Evolutionary conservation across 2,329 filamentous ascomycete species (phyloP).

Genomic region (Ophiosphaerella korrae): DNA sequence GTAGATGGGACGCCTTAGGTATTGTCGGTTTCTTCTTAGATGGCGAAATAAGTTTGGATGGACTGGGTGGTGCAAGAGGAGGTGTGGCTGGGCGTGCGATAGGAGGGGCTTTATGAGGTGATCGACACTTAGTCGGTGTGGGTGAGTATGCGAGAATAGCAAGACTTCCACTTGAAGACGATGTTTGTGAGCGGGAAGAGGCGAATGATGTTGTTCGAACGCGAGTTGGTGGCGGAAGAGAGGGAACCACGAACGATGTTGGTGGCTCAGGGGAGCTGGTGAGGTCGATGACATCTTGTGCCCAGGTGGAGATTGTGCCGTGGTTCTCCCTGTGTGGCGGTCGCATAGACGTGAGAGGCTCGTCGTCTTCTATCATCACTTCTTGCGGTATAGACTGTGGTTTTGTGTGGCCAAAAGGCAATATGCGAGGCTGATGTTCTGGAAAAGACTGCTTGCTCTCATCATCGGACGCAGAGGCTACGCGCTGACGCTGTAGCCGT

Average conservation of each 20-base stretch:
- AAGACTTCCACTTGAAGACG: constrained; percentile 27
- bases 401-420: not conserved
- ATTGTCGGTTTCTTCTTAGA: constrained; percentile 42
- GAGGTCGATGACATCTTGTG: constrained; percentile 41
- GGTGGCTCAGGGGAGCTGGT: constrained; percentile 33
- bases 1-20: constrained; percentile 33
- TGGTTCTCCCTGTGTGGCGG: constrained; percentile 32
- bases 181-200: constrained; percentile 37
- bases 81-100: constrained; percentile 40
- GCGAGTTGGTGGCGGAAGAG: constrained; percentile 23
- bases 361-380: not conserved
- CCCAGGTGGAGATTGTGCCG: constrained; percentile 37
- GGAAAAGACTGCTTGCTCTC: constrained; percentile 10
- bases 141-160: constrained; percentile 44
- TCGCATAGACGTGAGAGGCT: constrained; percentile 21
- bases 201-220: constrained; percentile 31
- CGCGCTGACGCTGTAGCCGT: constrained; percentile 16
- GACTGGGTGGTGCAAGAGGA: constrained; percentile 30
- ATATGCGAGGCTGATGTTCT: not conserved
- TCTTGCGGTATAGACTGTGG: not conserved
- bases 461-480: constrained; percentile 32
- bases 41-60: constrained; percentile 43
- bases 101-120: constrained; percentile 41
- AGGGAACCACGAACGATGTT: constrained; percentile 14
- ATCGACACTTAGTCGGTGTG: constrained; percentile 39